phyloP scores from a whole-genome alignment of 2,329 filamentous ascomycete species.

The Hymenoscyphus occultus region DNA sequence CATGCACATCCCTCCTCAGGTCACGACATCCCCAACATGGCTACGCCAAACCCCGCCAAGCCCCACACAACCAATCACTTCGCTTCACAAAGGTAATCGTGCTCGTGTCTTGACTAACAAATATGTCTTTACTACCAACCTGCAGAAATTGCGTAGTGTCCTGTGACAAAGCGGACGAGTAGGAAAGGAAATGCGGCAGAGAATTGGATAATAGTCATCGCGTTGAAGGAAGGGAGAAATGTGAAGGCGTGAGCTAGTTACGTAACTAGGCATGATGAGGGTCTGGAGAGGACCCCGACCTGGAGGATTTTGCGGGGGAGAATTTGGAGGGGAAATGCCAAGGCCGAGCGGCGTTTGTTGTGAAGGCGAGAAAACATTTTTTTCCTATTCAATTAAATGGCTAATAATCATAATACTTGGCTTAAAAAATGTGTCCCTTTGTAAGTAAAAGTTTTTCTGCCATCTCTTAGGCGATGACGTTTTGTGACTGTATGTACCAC shows the following conservation, averaged over 20 bases:
- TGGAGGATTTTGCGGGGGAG: background rate
- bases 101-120: conserved; percentile 1
- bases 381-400: background rate
- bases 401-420: background rate
- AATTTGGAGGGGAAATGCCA: background rate
- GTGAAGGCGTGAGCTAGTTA: background rate
- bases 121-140: background rate
- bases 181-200: background rate
- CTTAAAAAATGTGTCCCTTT: background rate
- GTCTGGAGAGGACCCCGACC: background rate
- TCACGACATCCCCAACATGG: background rate
- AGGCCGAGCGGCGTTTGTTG: background rate
- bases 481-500: background rate
- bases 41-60: conserved; percentile 1
- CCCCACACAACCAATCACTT: conserved; percentile 2
- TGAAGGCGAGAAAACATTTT: background rate
- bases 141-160: conserved; percentile 2
- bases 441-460: background rate
- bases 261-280: background rate
- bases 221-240: background rate
- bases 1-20: background rate
- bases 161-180: background rate
- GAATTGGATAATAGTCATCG: background rate
- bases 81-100: background rate
- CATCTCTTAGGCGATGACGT: conserved; percentile 5